Evolutionary conservation across 345 rosid genomes (phyloP), one percentile per base, ranked within the genome.

Genomic region (Salix brachista): DNA sequence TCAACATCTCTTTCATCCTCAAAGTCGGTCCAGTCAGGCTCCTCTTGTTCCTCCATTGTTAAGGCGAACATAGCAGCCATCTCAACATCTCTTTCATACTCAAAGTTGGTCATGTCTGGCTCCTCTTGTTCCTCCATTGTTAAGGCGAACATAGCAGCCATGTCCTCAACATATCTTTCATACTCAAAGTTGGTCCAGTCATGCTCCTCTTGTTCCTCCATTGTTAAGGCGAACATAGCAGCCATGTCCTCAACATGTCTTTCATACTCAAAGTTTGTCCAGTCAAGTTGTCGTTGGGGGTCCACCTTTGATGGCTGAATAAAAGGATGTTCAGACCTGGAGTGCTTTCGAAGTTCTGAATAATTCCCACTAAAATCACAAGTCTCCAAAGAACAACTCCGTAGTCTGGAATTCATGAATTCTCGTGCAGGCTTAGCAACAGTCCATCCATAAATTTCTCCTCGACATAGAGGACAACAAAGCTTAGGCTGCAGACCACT

Each of bases 391-490:
- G 99, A 96, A 74, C 99, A 96, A 36, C 89, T 88, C 76, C 97
- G 82, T 81, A 73, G 89, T 84, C 93, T 96, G 75, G 80, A 71
- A 79, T 96, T 93, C 16, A 93, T 91, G 87, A 91, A 92, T 8
- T 82, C 86, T 81, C 99, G 86, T 44, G 88, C 94, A 77, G 91
- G 94, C 77, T 93, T 92, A 58, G 85, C 90, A 67, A 91, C 92
- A 78, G 90, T 82, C 89, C 88, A 92, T 67, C 90, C 89, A 32
- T 84, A 72, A 56, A 93, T 81, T 37, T 83, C 77, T 73, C 99
- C 99, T 17, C 99, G 88, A 72, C 99, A 92, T 41, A 92, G 75
- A 60, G 97, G 99, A 72, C 99, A 96, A 77, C 86, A 87, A 89
- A 91, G 74, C 64, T 82, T 85, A 41, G 76, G 26, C 68, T 75